Base-by-base conservation (phyloP, 2,329 filamentous ascomycete genomes). In the Sclerotinia spermophila region DNA sequence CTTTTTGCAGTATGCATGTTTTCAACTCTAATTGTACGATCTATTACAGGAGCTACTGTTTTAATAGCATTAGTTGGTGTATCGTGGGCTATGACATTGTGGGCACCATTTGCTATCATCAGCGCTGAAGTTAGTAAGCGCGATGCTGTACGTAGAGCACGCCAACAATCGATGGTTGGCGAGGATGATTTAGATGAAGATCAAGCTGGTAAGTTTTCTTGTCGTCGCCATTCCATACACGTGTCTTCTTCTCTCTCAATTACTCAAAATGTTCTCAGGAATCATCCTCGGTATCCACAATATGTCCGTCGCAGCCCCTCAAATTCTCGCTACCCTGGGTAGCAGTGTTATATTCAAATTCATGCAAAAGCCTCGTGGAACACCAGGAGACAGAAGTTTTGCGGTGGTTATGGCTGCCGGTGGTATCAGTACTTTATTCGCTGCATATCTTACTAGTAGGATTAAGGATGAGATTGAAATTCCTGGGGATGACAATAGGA, bases 201-300 rank as follows among this genome's bases (percentile, higher is more conserved):
- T 55, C 72, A 73, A 70, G 72, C 72, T 60, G 72, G 72, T 69
- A 56, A 56, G 35, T 62, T 53, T 45, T 13, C 27, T 6, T 21
- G 17, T 15, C 17, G 4, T 19, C 2, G 24, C 27, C 24, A 66
- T 56, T 17, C 2, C 5, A 19, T 21, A 3, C 24, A 21, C 19
- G 4, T 19, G 24, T 62, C n/a, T 27, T 35, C 30, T 17, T 33
- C n/a, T 1, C n/a, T 27, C 35, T 6, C 5, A 27, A 27, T 38
- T n/a, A 19, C 42, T 64, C 68, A 60, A 17, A 30, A 30, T 11
- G 1, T 7, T 5, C 45, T 15, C 73, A 56, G 79, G 95, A 56
- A 92, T 97, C 55, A 93, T 98, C 59, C 86, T 98, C 2, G 95
- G 95, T 13, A 94, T 98, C 69, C 95, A 98, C 83, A 98, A 98